phyloP scores from a whole-genome alignment of 495 filamentous ascomycete genomes.

The Podospora comata region DNA sequence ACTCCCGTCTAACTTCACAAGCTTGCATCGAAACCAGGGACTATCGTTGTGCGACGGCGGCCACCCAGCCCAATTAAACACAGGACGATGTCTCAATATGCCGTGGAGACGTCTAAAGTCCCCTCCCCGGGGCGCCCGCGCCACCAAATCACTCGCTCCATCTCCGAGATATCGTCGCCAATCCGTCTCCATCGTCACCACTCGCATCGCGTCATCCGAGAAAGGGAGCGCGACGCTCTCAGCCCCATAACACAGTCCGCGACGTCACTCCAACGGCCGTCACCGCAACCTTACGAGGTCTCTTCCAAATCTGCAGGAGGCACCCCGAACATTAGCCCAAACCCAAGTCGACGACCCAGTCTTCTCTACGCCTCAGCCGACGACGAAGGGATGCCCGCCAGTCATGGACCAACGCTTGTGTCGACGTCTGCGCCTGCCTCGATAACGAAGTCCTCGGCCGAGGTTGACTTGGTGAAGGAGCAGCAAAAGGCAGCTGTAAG shows the following conservation, averaged over 20 bases:
- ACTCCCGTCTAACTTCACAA: constrained; percentile 4
- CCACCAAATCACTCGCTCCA: constrained; percentile 49
- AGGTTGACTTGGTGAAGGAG: constrained; percentile 40
- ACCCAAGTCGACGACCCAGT: constrained; percentile 41
- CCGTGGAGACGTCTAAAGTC: constrained; percentile 29
- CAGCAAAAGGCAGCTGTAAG: constrained; percentile 40
- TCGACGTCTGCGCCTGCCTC: constrained; percentile 16
- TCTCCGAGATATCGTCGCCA: constrained; percentile 50
- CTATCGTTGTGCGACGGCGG: constrained; percentile 18
- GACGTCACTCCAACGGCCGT: constrained; percentile 24
- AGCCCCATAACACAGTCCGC: constrained; percentile 34
- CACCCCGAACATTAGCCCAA: constrained; percentile 44
- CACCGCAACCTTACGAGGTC: constrained; percentile 38
- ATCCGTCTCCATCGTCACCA: constrained; percentile 46
- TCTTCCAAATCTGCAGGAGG: constrained; percentile 38
- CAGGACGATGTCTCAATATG: constrained; percentile 38
- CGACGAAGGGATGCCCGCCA: constrained; percentile 27
- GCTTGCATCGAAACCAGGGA: background rate
- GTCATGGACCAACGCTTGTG: background rate
- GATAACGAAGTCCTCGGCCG: constrained; percentile 23
- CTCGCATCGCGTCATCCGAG: constrained; percentile 30
- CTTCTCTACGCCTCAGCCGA: constrained; percentile 36
- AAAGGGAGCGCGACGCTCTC: constrained; percentile 37
- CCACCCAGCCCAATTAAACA: constrained; percentile 9
- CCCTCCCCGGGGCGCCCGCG: constrained; percentile 42